Conservation (phyloP, 495 filamentous ascomycete genomes). For the Glarea lozoyensis region DNA sequence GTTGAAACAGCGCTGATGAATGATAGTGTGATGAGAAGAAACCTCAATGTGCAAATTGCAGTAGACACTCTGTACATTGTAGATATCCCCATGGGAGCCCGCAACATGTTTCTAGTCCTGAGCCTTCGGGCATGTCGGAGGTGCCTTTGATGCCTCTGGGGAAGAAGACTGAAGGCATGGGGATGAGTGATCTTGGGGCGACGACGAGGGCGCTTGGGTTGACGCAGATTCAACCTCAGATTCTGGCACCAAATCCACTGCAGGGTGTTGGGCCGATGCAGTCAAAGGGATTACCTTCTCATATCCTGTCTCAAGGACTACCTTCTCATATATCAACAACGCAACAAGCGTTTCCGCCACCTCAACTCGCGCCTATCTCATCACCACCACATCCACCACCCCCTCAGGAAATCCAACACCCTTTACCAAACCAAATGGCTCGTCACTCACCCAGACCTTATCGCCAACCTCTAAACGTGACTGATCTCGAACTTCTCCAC, state of each 20-base stretch:
- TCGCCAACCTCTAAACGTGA: slow-evolving; percentile 17
- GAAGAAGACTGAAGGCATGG: no score
- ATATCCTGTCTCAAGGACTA: no score
- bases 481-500: slow-evolving; percentile 35
- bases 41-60: slow-evolving; percentile 34
- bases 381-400: not conserved
- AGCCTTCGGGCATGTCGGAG: not conserved
- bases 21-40: slow-evolving; percentile 35
- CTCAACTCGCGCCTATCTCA: no score
- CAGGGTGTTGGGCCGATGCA: no score
- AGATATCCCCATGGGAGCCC: slow-evolving; percentile 18
- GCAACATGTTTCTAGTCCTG: not conserved
- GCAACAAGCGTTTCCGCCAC: no score
- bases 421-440: not conserved
- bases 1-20: not conserved
- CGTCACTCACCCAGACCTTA: not conserved
- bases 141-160: not conserved
- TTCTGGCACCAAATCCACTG: no score
- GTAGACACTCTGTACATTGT: slow-evolving; percentile 30
- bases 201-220: no score
- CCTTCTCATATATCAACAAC: no score
- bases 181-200: no score
- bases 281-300: no score
- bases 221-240: no score
- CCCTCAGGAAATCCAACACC: not conserved